Evolutionary conservation across 768 basidiomycete genomes (phyloP), one percentile per base, ranked within the genome.

Genomic region (Collybia sordida): DNA sequence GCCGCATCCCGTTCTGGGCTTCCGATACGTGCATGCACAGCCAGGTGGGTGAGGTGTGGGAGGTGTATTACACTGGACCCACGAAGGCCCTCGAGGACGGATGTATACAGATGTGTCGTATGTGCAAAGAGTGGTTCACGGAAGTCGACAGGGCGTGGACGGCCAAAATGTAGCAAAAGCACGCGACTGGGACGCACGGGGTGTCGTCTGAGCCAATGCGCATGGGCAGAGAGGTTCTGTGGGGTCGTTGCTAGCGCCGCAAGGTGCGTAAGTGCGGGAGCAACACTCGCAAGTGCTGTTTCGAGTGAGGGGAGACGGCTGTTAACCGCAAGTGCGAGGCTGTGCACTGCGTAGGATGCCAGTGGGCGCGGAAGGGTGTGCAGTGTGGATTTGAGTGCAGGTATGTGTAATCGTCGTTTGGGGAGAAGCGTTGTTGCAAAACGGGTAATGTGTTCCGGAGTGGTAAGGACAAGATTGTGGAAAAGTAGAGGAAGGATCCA

Each of bases 401-500:
- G 68, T 35, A 64, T 61, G 44, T 58, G 52, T 22, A 57, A 54
- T 41, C 57, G 61, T 23, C 59, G 53, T 46, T 65, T 68, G 2
- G 71, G 68, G 0, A 63, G 49, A 23, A 72, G 60, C 6, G 61
- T 68, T 1, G 64, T 45, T 0, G 69, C 59, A 46, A 70, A 63
- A 18, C 58, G 63, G 22, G 45, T 45, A n/a, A 68, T 58, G 36
- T 69, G 60, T 8, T 65, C 63, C 7, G 62, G 45, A 11, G 59
- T 47, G 28, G 57, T 58, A 48, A 72, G 56, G 17, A 59, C 53
- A 42, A 72, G 51, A 23, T 62, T 49, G 15, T 51, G 61, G 54
- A 69, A 72, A 36, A 72, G 52, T 18, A 65, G 47, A 17, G 68
- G 71, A 8, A 72, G 62, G 24, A 71, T 63, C 47, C 69, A 65